Evolutionary conservation across 768 basidiomycete genomes (phyloP).

Genomic region (Hypholoma sublateritium): DNA sequence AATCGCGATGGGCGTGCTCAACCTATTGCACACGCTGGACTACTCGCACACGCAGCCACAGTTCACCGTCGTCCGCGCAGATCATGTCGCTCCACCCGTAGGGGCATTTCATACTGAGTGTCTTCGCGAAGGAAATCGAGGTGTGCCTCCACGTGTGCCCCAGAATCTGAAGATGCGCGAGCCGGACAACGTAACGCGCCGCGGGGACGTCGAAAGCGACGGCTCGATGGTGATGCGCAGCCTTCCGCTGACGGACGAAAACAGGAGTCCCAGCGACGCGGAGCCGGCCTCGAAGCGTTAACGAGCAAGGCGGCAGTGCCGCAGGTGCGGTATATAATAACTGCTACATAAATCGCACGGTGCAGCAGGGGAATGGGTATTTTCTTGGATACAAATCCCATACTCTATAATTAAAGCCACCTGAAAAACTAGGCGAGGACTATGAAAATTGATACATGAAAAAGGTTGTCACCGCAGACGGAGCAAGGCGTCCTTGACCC

Average conservation of each 20-base stretch:
- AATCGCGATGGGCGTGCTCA: conserved; percentile 85
- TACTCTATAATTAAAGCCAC: no score
- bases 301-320: no score
- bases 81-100: conserved; percentile 94
- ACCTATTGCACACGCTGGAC: conserved; percentile 79
- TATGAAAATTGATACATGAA: no score
- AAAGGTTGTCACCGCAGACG: no score
- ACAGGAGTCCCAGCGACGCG: no score
- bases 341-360: no score
- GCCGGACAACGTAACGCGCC: conserved; percentile 77
- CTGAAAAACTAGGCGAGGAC: no score
- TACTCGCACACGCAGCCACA: conserved; percentile 85
- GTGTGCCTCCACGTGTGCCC: conserved; percentile 84
- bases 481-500: no score
- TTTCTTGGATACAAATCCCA: no score
- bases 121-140: conserved; percentile 63
- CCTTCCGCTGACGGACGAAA: conserved; percentile 57
- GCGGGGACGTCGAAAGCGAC: conserved; percentile 74
- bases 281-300: conserved; percentile 81
- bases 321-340: no score
- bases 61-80: conserved; percentile 67
- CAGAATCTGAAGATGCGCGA: conserved; percentile 96
- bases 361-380: no score
- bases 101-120: conserved; percentile 82
- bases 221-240: conserved; percentile 80